Evolutionary conservation across 1,284 basidiomycete genomes (phyloP).

Genomic region (Inonotus hispidus): DNA sequence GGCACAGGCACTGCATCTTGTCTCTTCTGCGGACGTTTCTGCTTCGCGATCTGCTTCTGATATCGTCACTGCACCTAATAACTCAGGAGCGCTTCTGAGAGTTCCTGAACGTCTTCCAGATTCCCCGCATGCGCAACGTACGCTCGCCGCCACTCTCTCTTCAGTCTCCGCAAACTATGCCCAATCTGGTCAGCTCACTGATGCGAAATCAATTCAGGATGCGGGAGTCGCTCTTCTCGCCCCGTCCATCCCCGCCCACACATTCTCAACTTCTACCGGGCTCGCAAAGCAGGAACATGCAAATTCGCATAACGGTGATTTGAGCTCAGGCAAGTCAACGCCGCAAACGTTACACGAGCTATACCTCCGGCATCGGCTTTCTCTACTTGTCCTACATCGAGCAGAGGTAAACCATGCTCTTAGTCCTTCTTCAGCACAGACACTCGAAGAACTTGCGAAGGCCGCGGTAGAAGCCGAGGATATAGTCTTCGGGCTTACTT

Average conservation of each 20-base stretch:
- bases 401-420: slow-evolving; percentile 70
- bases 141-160: slow-evolving; percentile 58
- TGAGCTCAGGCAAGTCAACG: slow-evolving; percentile 34
- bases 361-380: slow-evolving; percentile 67
- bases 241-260: slow-evolving; percentile 33
- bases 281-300: background rate
- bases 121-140: slow-evolving; percentile 65
- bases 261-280: background rate
- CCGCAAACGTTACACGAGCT: slow-evolving; percentile 60
- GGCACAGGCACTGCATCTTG: slow-evolving; percentile 48
- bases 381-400: slow-evolving; percentile 68
- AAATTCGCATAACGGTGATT: background rate
- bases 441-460: slow-evolving; percentile 25
- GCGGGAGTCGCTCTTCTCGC: slow-evolving; percentile 64
- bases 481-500: slow-evolving; percentile 50
- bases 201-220: slow-evolving; percentile 67
- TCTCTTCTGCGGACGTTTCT: slow-evolving; percentile 17
- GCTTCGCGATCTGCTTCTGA: background rate
- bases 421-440: slow-evolving; percentile 30
- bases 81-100: slow-evolving; percentile 6
- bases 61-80: slow-evolving; percentile 1
- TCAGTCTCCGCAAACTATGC: slow-evolving; percentile 72
- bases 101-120: slow-evolving; percentile 38
- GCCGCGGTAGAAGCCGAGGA: slow-evolving; percentile 66
- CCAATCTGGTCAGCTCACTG: slow-evolving; percentile 53